Conservation (phyloP, 169 alveolate genomes). For the Hepatocystis sp. region DNA sequence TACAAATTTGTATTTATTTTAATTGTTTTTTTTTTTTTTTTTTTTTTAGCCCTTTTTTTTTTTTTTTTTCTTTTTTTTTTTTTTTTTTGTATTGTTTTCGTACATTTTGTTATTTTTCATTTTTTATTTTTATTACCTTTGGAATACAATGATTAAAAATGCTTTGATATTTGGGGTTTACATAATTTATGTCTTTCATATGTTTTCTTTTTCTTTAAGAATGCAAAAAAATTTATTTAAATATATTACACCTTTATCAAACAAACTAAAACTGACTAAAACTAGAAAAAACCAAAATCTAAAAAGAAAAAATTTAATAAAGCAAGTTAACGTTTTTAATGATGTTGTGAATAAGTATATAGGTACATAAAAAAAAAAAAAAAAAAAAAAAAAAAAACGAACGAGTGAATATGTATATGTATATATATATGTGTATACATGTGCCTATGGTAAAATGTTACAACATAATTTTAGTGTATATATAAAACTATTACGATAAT, state of each 20-base stretch:
- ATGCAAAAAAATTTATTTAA: conserved; percentile 75
- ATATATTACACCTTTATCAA: conserved; percentile 73
- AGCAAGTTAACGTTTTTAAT: conserved; percentile 40
- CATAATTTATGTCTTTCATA: conserved; percentile 29
- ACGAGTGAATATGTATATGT: no score
- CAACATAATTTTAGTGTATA: no score
- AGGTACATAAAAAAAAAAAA: conserved; percentile 50
- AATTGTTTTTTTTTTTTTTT: background rate
- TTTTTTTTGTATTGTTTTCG: background rate
- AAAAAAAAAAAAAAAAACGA: no score
- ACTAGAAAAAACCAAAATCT: conserved; percentile 20
- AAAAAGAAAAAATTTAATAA: conserved; percentile 38
- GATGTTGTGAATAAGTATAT: conserved; percentile 73
- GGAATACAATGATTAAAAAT: conserved; percentile 65
- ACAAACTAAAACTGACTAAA: conserved; percentile 37
- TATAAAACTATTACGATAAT: no score
- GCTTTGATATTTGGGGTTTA: conserved; percentile 42
- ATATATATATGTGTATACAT: no score
- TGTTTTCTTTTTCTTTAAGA: conserved; percentile 67
- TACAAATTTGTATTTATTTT: background rate
- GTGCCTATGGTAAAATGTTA: no score
- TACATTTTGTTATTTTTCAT: no score
- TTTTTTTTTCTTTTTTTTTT: conserved; percentile 3
- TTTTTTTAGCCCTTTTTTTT: background rate
- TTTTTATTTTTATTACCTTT: background rate